Evolutionary conservation across 2,329 filamentous ascomycete genomes (phyloP).

Genomic region (Colletotrichum costaricense): DNA sequence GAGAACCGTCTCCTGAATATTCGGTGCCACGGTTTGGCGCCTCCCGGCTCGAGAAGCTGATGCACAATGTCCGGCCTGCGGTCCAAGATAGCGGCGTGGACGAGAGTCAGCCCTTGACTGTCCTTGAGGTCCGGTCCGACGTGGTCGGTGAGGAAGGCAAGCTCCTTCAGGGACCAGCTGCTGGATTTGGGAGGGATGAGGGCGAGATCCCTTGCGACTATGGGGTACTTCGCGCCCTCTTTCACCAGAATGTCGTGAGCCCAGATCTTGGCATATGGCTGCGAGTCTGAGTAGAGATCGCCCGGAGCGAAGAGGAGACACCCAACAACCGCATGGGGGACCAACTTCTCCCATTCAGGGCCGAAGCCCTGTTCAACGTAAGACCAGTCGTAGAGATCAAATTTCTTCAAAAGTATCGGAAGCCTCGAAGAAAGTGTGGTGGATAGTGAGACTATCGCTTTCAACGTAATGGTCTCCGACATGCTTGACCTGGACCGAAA

Average conservation of each 20-base stretch:
- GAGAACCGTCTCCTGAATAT: background rate
- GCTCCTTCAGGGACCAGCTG: background rate
- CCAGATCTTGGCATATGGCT: background rate
- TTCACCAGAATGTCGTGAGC: background rate
- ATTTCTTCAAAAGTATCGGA: background rate
- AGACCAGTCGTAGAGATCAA: background rate
- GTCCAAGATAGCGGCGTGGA: conserved; percentile 2
- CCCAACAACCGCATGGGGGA: background rate
- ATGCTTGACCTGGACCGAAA: background rate
- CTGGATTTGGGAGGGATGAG: background rate
- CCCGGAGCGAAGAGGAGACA: background rate
- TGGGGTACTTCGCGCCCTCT: background rate
- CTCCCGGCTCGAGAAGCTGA: background rate
- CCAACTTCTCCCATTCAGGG: background rate
- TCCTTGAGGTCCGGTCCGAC: background rate
- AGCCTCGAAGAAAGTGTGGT: background rate
- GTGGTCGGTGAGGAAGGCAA: background rate
- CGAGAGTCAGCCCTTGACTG: background rate
- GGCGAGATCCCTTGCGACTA: background rate
- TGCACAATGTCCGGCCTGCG: background rate
- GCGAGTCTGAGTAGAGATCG: background rate
- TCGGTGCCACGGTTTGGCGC: background rate
- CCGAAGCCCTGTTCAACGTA: conserved; percentile 1
- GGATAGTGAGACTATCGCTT: background rate
- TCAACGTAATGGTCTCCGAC: background rate